Evolutionary conservation across 176 grass and related monocot species (phyloP), one percentile per base, ranked within the genome.

Genomic region (Chrysopogon serrulatus): DNA sequence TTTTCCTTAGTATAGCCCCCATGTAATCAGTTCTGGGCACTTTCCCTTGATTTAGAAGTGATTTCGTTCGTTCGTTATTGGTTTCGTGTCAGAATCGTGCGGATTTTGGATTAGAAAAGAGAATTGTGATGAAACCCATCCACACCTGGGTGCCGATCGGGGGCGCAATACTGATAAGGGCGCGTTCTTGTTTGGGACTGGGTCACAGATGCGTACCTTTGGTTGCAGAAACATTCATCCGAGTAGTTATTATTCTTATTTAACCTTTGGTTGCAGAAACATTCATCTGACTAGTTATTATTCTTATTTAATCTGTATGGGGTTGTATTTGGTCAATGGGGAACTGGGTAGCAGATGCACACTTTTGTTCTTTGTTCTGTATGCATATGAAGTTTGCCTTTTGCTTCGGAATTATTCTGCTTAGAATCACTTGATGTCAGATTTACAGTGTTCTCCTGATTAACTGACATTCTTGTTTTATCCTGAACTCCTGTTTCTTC

Each of bases 401-500:
- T 42, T 33, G 59, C 15, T 33, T 42, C 51, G 30, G 13, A 12
- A 4, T 15, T 70, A 14, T 64, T 73, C 31, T 47, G 6, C 6
- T 45, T 31, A 34, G 68, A 45, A 16, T 74, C 3, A 6, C 62
- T 3, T 68, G 57, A 24, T 67, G 42, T 68, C 10, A 47, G 16
- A 76, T 47, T 17, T 21, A 59, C 23, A 15, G 0, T 36, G 44
- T 65, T 75, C n/a, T 71, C 26, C 60, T 53, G 65, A 78, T 64
- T 33, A 71, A 64, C 6, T 24, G 30, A 43, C 39, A 45, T 68
- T 75, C 21, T 5, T 34, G 28, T 23, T 53, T 68, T 24, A 19
- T 28, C 21, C 49, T 33, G 67, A 68, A 56, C 15, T 59, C 37
- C 27, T 82, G n/a, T 28, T 85, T 71, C 35, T 86, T n/a, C 69